phyloP scores from a whole-genome alignment of 257 asterid species.

The Solanum tacnaense region DNA sequence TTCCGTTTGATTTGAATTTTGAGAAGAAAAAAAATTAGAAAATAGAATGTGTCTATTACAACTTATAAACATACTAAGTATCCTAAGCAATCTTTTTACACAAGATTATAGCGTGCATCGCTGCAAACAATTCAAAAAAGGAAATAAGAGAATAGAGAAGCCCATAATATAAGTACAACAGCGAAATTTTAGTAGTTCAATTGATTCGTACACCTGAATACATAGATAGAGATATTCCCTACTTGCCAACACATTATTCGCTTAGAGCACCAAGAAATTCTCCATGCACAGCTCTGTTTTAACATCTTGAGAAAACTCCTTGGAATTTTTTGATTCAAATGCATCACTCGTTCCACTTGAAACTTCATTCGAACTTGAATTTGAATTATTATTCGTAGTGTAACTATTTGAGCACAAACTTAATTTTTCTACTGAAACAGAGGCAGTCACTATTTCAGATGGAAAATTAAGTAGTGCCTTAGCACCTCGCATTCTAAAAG shows the following conservation, averaged over 20 bases:
- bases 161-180: no score
- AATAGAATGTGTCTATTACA: background rate
- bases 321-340: background rate
- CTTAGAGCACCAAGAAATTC: background rate
- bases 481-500: slow-evolving; percentile 52
- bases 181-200: rapidly evolving
- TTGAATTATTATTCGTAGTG: background rate
- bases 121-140: background rate
- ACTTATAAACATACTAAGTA: background rate
- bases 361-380: background rate
- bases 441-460: slow-evolving; percentile 8
- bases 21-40: background rate
- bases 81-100: background rate
- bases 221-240: no score
- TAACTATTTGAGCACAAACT: background rate
- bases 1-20: background rate
- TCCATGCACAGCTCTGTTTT: background rate
- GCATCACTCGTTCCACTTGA: background rate
- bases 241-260: background rate
- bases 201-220: no score
- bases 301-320: background rate
- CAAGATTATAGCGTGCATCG: background rate
- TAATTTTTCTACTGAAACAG: background rate
- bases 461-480: slow-evolving; percentile 66
- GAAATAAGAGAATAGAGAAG: background rate